Percentiles rank a stretch among this genome's conserved stretches.
Evolutionary conservation across 208 protist species (phyloP).

Genomic region (Acanthamoeba culbertsoni): DNA sequence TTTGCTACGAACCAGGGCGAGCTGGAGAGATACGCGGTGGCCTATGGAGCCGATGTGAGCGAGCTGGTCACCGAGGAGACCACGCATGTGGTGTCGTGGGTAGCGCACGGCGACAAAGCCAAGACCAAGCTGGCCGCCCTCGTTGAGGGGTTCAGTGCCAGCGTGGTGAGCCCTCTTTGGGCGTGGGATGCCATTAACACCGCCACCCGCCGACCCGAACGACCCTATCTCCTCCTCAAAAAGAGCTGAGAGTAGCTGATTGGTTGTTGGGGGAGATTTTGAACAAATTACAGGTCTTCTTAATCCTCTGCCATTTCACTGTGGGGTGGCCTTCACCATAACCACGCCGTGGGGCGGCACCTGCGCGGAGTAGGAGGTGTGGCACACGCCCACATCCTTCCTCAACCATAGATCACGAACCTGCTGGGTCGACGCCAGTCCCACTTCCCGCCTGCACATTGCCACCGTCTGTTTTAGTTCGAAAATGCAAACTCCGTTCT

Average conservation of each 20-base stretch:
- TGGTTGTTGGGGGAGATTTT: too few species aligned
- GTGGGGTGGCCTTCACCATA: not conserved
- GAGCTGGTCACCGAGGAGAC: not conserved
- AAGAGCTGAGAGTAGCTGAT: too few species aligned
- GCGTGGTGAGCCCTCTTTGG: not conserved
- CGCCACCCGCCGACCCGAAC: not conserved
- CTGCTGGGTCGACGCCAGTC: not conserved
- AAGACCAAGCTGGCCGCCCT: not conserved
- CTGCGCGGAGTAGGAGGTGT: not conserved
- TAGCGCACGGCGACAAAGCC: not conserved
- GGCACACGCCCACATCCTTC: not conserved
- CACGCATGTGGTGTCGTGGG: slow-evolving; percentile 4
- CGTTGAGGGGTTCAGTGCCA: not conserved
- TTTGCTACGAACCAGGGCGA: not conserved
- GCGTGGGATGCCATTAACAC: not conserved
- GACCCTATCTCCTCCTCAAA: not conserved
- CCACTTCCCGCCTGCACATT: not conserved
- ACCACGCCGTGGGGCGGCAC: not conserved
- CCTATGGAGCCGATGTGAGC: not conserved
- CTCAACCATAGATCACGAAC: not conserved
- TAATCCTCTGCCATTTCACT: not conserved
- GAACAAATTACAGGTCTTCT: too few species aligned
- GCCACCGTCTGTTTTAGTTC: not conserved
- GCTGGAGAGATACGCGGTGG: not conserved
- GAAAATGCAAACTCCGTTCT: not conserved